Evolutionary conservation across 2,329 filamentous ascomycete species (phyloP).

Genomic region (Diaporthe capsici): DNA sequence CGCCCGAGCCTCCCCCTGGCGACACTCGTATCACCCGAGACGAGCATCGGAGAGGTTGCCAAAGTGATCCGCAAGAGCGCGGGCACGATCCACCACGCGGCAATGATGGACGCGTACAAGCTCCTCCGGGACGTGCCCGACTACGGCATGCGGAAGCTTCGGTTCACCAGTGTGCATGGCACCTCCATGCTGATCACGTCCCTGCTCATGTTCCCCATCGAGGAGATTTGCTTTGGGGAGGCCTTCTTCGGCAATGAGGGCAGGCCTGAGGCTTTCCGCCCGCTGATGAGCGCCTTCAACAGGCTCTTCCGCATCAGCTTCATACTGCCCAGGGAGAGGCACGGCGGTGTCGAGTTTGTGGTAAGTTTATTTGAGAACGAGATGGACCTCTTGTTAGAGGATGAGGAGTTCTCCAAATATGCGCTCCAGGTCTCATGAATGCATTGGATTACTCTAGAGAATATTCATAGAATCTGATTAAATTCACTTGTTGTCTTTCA

Average conservation of each 20-base stretch:
- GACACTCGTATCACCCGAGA: constrained; percentile 21
- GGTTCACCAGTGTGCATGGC: constrained; percentile 6
- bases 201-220: constrained; percentile 31
- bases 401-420: constrained; percentile 5
- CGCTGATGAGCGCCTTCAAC: constrained; percentile 38
- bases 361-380: constrained; percentile 42
- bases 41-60: constrained; percentile 33
- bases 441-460: too few species aligned
- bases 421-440: constrained; percentile 3
- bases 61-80: constrained; percentile 30
- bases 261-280: constrained; percentile 35
- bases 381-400: constrained; percentile 34
- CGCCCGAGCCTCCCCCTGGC: constrained; percentile 8
- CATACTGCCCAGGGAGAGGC: constrained; percentile 37
- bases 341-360: constrained; percentile 42
- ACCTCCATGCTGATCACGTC: constrained; percentile 36
- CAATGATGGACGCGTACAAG: constrained; percentile 39
- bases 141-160: constrained; percentile 29
- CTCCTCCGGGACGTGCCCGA: constrained; percentile 30
- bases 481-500: too few species aligned
- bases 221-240: constrained; percentile 35
- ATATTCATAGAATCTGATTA: too few species aligned
- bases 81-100: background rate
- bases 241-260: constrained; percentile 40
- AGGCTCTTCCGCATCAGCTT: constrained; percentile 23